Evolutionary conservation across 163 green algal genomes (phyloP).

Genomic region (Coccomyxa subellipsoidea): DNA sequence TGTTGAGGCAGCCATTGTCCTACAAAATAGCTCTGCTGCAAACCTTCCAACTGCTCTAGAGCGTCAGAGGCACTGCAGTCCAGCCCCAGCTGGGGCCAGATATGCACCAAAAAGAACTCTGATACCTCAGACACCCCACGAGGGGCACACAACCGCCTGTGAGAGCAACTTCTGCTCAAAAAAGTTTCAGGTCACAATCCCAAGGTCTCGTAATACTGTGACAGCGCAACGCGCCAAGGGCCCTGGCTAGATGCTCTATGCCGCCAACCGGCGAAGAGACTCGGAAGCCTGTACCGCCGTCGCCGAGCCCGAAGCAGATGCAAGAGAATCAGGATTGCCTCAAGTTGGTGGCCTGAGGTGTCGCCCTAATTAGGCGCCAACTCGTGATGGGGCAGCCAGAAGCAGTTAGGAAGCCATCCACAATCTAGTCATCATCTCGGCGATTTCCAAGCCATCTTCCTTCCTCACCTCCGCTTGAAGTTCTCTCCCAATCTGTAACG

Average conservation of each 20-base stretch:
- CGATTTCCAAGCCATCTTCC: too few relatives aligned
- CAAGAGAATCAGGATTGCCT: not conserved
- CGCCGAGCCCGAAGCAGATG: not conserved
- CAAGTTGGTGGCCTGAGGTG: not conserved
- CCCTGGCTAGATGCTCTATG: not conserved
- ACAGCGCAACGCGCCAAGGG: not conserved
- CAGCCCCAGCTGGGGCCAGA: not conserved
- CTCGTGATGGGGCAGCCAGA: not conserved
- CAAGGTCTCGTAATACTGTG: not conserved
- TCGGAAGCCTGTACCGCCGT: not conserved
- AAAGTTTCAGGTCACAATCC: not conserved
- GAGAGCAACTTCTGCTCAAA: not conserved
- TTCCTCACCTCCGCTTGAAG: too few relatives aligned
- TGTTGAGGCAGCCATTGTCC: not conserved
- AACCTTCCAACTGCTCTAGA: not conserved
- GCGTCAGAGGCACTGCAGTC: not conserved
- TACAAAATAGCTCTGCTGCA: not conserved
- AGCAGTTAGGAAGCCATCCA: not conserved
- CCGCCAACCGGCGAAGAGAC: not conserved
- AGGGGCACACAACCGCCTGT: not conserved
- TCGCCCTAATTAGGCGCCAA: not conserved
- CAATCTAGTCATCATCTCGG: too few relatives aligned
- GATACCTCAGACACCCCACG: not conserved
- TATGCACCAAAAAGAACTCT: not conserved
- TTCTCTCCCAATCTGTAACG: too few relatives aligned